Percentiles rank a stretch among this genome's conserved stretches.
These are phyloP conservation scores for Chaetothyriales sp. DNA, from an alignment of 2,329 filamentous ascomycete genomes.

Conservation along the genomic window DNA sequence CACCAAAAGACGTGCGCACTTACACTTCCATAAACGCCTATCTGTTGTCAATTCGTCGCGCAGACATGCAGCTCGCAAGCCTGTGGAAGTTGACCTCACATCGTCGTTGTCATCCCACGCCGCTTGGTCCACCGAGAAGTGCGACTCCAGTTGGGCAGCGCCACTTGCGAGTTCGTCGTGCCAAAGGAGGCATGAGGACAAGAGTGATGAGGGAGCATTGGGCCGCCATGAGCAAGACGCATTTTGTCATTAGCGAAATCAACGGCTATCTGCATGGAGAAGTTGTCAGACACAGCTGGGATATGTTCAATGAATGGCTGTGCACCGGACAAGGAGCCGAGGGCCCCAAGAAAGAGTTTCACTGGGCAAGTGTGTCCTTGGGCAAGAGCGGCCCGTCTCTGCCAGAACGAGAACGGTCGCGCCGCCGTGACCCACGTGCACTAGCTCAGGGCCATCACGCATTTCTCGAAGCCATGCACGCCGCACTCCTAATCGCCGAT, in stretches of 20 bases:
- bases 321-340: conserved; percentile 24
- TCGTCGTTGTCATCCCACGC: conserved; percentile 61
- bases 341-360: conserved; percentile 21
- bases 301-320: conserved; percentile 66
- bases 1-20: conserved; percentile 56
- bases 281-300: conserved; percentile 68
- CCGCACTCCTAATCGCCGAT: conserved; percentile 32
- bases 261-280: conserved; percentile 83
- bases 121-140: conserved; percentile 50
- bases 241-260: conserved; percentile 80
- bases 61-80: conserved; percentile 69
- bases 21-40: conserved; percentile 85
- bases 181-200: conserved; percentile 50
- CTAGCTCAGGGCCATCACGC: conserved; percentile 64
- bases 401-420: conserved; percentile 7
- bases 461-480: conserved; percentile 55
- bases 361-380: conserved; percentile 25
- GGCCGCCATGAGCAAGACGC: conserved; percentile 74
- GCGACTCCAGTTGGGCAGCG: conserved; percentile 47
- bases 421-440: conserved; percentile 72
- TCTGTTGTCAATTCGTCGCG: conserved; percentile 68
- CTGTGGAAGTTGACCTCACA: conserved; percentile 77
- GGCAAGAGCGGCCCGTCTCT: conserved; percentile 4
- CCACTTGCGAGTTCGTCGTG: conserved; percentile 48
- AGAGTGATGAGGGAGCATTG: conserved; percentile 67